phyloP scores from a whole-genome alignment of 2,329 filamentous ascomycete genomes.

The Thielaviopsis cerberus region DNA sequence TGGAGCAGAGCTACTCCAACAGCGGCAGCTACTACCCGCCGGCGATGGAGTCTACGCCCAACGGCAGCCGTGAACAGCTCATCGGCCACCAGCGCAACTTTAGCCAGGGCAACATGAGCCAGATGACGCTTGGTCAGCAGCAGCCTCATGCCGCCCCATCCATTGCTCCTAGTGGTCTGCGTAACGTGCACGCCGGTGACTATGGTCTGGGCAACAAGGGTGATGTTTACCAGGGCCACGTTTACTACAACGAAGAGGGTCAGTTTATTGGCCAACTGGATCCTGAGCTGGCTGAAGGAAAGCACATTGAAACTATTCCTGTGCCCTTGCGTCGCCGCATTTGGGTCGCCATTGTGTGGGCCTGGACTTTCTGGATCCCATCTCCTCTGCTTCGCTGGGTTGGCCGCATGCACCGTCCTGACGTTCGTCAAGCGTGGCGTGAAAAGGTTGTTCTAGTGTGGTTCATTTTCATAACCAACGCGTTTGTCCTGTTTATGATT shows the following conservation, averaged over 20 bases:
- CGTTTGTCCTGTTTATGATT: constrained; percentile 74
- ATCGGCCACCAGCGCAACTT: constrained; percentile 37
- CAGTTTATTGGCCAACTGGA: constrained; percentile 54
- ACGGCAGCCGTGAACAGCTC: constrained; percentile 56
- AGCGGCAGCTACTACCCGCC: constrained; percentile 53
- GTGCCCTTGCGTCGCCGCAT: constrained; percentile 45
- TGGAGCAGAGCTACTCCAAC: constrained; percentile 53
- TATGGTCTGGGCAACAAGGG: constrained; percentile 80
- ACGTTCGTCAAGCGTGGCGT: constrained; percentile 92
- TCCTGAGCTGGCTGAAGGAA: constrained; percentile 57
- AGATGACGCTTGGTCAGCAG: constrained; percentile 30
- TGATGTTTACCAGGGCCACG: constrained; percentile 53
- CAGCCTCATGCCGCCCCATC: constrained; percentile 30
- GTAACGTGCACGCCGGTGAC: constrained; percentile 48
- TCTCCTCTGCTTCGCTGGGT: constrained; percentile 63
- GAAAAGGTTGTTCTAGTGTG: constrained; percentile 77
- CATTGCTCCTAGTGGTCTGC: constrained; percentile 37
- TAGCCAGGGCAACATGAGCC: constrained; percentile 37
- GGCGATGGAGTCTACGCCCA: constrained; percentile 40
- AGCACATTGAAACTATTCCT: constrained; percentile 52
- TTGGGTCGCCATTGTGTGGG: constrained; percentile 75
- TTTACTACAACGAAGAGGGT: constrained; percentile 56
- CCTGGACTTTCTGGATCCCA: constrained; percentile 82
- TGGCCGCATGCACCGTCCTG: constrained; percentile 90
- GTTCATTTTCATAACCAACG: constrained; percentile 69